Conservation (phyloP, 192 early-diverging fungal species). For the Mortierella claussenii region DNA sequence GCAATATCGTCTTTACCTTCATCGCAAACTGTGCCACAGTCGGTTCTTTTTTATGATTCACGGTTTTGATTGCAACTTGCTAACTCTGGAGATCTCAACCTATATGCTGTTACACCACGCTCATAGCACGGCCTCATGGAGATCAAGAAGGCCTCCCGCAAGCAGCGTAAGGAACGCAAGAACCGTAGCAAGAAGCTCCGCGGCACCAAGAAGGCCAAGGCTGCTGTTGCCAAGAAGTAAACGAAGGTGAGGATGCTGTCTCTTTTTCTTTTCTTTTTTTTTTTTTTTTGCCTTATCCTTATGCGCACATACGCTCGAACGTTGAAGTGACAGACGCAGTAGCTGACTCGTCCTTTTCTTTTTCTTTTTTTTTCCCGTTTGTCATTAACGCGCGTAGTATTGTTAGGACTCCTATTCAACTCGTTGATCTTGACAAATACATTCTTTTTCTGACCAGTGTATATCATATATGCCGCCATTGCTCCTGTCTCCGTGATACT, state of each 20-base stretch:
- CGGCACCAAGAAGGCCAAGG: slow-evolving; percentile 94
- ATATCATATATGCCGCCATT: neutral
- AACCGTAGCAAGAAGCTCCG: slow-evolving; percentile 99
- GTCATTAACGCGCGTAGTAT: too few species aligned
- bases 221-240: slow-evolving; percentile 69
- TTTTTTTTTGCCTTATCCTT: neutral
- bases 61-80: too few species aligned
- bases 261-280: neutral
- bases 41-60: too few species aligned
- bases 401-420: slow-evolving; percentile 18
- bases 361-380: neutral
- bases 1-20: too few species aligned
- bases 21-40: too few species aligned
- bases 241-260: slow-evolving; percentile 40
- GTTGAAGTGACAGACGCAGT: too few species aligned
- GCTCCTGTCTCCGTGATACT: too few species aligned
- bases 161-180: slow-evolving; percentile 99
- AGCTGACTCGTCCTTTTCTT: neutral
- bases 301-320: too few species aligned
- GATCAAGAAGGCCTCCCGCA: slow-evolving; percentile 81
- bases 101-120: too few species aligned
- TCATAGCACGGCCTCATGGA: slow-evolving; percentile 70
- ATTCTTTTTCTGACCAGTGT: slow-evolving; percentile 42
- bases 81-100: too few species aligned
- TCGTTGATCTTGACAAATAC: slow-evolving; percentile 35